phyloP scores from a whole-genome alignment of 1,284 basidiomycete species.

The Phaffia rhodozyma region DNA sequence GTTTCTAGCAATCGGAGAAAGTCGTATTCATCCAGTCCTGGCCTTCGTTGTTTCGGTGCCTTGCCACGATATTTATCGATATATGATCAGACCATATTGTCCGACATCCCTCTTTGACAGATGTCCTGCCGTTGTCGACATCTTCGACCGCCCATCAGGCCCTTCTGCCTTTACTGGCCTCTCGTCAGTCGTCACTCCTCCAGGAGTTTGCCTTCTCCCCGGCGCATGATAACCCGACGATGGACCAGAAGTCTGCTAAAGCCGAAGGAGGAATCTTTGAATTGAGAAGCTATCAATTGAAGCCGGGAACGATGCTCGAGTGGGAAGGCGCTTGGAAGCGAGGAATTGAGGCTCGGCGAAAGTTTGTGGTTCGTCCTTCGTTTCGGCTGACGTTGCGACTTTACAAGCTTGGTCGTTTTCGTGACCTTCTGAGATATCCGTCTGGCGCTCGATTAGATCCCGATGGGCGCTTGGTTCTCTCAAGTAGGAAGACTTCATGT shows the following conservation, averaged over 20 bases:
- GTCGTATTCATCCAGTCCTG: slow-evolving; percentile 21
- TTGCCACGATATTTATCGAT: not conserved
- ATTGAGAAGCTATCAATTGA: slow-evolving; percentile 59
- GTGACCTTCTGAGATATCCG: not conserved
- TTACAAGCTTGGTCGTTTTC: not conserved
- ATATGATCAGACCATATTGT: slow-evolving; percentile 11
- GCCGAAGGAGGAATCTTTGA: slow-evolving; percentile 76
- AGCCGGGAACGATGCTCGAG: slow-evolving; percentile 72
- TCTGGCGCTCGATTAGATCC: slow-evolving; percentile 37
- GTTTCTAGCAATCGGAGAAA: slow-evolving; percentile 38
- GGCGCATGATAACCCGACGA: slow-evolving; percentile 35
- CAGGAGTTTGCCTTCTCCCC: slow-evolving; percentile 89
- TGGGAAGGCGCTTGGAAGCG: slow-evolving; percentile 86
- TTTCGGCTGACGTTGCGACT: not conserved
- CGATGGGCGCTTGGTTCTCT: slow-evolving; percentile 87
- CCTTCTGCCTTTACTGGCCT: slow-evolving; percentile 54
- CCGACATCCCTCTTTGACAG: slow-evolving; percentile 14
- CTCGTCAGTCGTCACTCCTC: slow-evolving; percentile 58
- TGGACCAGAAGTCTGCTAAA: slow-evolving; percentile 39
- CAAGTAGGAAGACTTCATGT: slow-evolving; percentile 81
- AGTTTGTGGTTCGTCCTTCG: slow-evolving; percentile 45
- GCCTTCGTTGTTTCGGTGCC: not conserved
- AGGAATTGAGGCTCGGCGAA: slow-evolving; percentile 75
- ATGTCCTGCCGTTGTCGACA: slow-evolving; percentile 30
- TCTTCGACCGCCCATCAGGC: slow-evolving; percentile 35